phyloP scores from a whole-genome alignment of 176 grass and related monocot genomes.

The Coix lacrymajobi region DNA sequence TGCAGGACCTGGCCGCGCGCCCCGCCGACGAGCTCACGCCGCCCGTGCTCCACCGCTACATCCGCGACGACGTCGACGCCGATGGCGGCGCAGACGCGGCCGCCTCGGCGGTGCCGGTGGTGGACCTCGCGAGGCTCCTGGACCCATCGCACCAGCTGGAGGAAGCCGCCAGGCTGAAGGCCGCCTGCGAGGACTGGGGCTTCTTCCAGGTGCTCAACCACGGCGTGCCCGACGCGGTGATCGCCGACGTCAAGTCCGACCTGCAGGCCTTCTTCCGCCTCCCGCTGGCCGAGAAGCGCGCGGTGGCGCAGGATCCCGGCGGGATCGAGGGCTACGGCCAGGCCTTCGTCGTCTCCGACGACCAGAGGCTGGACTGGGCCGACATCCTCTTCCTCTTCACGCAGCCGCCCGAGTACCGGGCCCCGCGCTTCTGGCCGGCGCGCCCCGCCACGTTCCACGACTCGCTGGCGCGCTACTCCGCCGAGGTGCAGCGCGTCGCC shows the following conservation, averaged over 20 bases:
- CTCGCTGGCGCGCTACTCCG: constrained; percentile 33
- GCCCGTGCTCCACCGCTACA: constrained; percentile 19
- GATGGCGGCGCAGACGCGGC: no score
- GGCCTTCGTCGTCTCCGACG: constrained; percentile 40
- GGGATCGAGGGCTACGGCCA: constrained; percentile 53
- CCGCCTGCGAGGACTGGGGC: constrained; percentile 42
- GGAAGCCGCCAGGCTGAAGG: constrained; percentile 25
- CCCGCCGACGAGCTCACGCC: not conserved
- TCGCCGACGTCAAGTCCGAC: constrained; percentile 19
- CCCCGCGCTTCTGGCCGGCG: constrained; percentile 32
- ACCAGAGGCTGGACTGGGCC: constrained; percentile 60
- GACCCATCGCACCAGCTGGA: not conserved
- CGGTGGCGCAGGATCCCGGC: constrained; percentile 15
- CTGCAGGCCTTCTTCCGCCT: constrained; percentile 35
- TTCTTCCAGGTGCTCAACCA: constrained; percentile 49
- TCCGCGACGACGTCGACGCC: not conserved
- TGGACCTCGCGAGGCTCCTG: constrained; percentile 22
- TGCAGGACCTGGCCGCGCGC: constrained; percentile 29
- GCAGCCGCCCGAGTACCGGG: constrained; percentile 32
- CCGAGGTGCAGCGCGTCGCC: constrained; percentile 25
- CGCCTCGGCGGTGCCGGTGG: not conserved
- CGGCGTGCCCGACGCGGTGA: constrained; percentile 13
- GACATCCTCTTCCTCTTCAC: constrained; percentile 40
- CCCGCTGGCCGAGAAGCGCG: constrained; percentile 20
- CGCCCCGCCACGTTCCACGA: constrained; percentile 23